Conservation (phyloP, 2,329 filamentous ascomycete genomes). For the Talaromyces verruculosus region DNA sequence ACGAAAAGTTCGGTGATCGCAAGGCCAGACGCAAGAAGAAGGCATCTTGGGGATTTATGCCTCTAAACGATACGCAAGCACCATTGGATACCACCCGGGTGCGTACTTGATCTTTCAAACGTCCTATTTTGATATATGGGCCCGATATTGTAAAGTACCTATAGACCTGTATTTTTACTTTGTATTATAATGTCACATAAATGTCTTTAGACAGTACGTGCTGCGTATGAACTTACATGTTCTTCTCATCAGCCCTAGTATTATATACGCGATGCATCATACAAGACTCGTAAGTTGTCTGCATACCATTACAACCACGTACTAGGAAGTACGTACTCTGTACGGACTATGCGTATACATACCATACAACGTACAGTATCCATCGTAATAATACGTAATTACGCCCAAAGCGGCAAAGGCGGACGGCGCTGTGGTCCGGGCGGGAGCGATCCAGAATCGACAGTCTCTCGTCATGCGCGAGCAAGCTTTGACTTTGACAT, state of each 20-base stretch:
- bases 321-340: not conserved
- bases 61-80: constrained; percentile 35
- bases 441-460: constrained; percentile 8
- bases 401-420: constrained; percentile 10
- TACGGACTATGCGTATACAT: not conserved
- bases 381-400: not conserved
- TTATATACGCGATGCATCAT: constrained; percentile 2
- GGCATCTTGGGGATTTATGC: constrained; percentile 52
- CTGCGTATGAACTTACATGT: not conserved
- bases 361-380: constrained; percentile 2
- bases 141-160: constrained; percentile 2
- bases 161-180: constrained; percentile 17
- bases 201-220: not conserved
- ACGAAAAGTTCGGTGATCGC: constrained; percentile 88
- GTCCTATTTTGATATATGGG: not conserved
- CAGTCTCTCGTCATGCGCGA: not conserved
- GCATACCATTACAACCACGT: not conserved
- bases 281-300: not conserved
- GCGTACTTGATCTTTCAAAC: constrained; percentile 33
- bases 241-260: not conserved
- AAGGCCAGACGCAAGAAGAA: constrained; percentile 64
- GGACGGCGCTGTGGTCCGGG: constrained; percentile 16
- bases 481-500: constrained; percentile 3
- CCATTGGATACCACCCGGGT: constrained; percentile 43
- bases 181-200: constrained; percentile 4